These are phyloP conservation scores for Teratosphaeria destructans DNA, from an alignment of 2,329 filamentous ascomycete species.

Conservation along the genomic window DNA sequence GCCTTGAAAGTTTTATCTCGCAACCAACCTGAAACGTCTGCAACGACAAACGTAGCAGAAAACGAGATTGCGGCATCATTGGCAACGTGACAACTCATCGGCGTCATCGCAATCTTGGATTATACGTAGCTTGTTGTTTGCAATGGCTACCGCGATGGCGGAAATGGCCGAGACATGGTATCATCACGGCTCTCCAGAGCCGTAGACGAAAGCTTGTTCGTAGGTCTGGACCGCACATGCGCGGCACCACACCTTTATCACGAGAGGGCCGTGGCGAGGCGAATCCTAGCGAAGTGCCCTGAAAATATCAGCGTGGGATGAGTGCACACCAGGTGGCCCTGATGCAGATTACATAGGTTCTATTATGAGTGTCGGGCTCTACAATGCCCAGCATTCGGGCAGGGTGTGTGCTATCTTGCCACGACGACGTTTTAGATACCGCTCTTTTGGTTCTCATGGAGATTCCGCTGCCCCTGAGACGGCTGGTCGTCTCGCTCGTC, in stretches of 20 bases:
- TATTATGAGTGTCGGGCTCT: too few species aligned
- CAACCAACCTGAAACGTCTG: background rate
- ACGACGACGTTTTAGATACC: too few species aligned
- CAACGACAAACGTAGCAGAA: background rate
- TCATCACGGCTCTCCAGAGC: background rate
- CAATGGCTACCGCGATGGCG: background rate
- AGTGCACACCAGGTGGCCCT: too few species aligned
- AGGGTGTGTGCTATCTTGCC: background rate
- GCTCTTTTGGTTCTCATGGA: too few species aligned
- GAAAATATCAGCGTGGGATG: background rate
- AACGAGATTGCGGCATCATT: background rate
- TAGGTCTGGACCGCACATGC: background rate
- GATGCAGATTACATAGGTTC: too few species aligned
- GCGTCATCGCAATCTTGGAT: too few species aligned
- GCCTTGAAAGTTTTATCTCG: background rate
- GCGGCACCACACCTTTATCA: background rate
- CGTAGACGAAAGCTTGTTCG: background rate
- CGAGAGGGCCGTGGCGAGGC: background rate
- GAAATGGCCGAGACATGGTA: background rate
- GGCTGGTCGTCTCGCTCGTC: too few species aligned
- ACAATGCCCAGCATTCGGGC: background rate
- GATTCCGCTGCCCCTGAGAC: too few species aligned
- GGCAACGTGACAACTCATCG: background rate
- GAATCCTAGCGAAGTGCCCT: background rate
- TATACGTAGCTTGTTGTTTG: background rate